phyloP scores from a whole-genome alignment of 441 rosid genomes.

The Erodium texanum region DNA sequence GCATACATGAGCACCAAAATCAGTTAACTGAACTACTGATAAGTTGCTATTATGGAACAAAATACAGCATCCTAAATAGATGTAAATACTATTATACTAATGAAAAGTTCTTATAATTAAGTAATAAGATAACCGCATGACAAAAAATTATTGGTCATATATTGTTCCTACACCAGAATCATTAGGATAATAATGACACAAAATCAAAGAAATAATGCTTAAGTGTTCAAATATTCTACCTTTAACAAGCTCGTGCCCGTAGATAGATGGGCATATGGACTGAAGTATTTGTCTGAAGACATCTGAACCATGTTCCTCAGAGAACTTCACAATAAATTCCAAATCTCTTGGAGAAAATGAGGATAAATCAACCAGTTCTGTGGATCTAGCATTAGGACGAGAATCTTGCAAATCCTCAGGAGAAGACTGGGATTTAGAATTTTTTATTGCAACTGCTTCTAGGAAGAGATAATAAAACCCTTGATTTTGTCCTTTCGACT shows the following conservation, averaged over 20 bases:
- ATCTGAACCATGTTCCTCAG: slow-evolving; percentile 79
- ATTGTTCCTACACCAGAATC: not conserved
- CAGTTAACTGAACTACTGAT: slow-evolving; percentile 9
- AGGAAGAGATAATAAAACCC: slow-evolving; percentile 86
- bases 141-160: not conserved
- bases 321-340: slow-evolving; percentile 86
- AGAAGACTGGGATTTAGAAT: slow-evolving; percentile 68
- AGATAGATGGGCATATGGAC: slow-evolving; percentile 90
- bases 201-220: slow-evolving; percentile 4
- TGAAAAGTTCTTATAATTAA: slow-evolving; percentile 7
- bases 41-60: not conserved
- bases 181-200: not conserved
- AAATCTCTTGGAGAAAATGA: slow-evolving; percentile 77
- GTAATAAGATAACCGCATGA: slow-evolving; percentile 3
- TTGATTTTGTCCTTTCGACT: slow-evolving; percentile 76
- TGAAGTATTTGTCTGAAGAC: slow-evolving; percentile 72
- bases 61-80: slow-evolving; percentile 8
- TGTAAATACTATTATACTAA: not conserved
- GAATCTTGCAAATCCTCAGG: slow-evolving; percentile 49
- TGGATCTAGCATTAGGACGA: slow-evolving; percentile 35
- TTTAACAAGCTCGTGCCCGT: slow-evolving; percentile 97
- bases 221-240: slow-evolving; percentile 31
- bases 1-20: slow-evolving; percentile 5
- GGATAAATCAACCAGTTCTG: slow-evolving; percentile 61
- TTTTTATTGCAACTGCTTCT: slow-evolving; percentile 77